A percentile compares a stretch with the other conserved stretches of the same genome.
Conservation (phyloP, 768 basidiomycete genomes). For the Lenzites betulinus region DNA sequence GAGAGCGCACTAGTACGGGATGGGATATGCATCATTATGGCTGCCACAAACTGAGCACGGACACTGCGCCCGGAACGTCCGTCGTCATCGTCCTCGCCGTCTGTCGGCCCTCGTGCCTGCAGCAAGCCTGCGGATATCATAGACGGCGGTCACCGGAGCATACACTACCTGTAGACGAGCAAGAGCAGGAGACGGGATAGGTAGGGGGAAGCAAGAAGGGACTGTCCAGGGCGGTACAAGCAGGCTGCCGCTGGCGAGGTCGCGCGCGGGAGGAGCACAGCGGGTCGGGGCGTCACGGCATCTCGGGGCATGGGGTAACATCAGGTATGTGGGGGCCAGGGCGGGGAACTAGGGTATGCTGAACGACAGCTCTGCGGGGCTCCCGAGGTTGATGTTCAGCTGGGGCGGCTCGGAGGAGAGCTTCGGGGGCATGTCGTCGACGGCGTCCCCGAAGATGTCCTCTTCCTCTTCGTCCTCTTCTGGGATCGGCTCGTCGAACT, state of each 20-base stretch:
- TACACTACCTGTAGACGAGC: not conserved
- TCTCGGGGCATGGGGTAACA: not conserved
- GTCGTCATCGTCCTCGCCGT: too few species aligned
- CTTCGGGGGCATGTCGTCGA: constrained; percentile 13
- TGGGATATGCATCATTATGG: too few species aligned
- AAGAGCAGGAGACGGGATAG: not conserved
- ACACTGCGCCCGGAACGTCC: too few species aligned
- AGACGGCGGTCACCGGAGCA: not conserved
- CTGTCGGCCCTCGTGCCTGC: not conserved
- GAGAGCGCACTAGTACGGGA: too few species aligned
- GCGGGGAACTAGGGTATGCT: constrained; percentile 12
- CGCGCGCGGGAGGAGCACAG: not conserved
- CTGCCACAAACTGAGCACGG: too few species aligned
- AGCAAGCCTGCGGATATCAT: constrained; percentile 1
- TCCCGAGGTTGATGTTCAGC: constrained; percentile 25
- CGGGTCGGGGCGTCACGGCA: not conserved
- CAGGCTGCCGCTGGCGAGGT: constrained; percentile 10
- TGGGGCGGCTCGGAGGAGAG: constrained; percentile 21
- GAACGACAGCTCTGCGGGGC: constrained; percentile 24
- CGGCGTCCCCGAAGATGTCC: constrained; percentile 20
- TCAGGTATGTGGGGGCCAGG: not conserved
- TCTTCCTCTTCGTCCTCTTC: constrained; percentile 64
- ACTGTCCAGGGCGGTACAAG: constrained; percentile 11
- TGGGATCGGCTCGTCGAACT: constrained; percentile 63
- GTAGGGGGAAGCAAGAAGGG: not conserved